phyloP scores from a whole-genome alignment of 495 filamentous ascomycete species.

The Wilcoxina mikolae region DNA sequence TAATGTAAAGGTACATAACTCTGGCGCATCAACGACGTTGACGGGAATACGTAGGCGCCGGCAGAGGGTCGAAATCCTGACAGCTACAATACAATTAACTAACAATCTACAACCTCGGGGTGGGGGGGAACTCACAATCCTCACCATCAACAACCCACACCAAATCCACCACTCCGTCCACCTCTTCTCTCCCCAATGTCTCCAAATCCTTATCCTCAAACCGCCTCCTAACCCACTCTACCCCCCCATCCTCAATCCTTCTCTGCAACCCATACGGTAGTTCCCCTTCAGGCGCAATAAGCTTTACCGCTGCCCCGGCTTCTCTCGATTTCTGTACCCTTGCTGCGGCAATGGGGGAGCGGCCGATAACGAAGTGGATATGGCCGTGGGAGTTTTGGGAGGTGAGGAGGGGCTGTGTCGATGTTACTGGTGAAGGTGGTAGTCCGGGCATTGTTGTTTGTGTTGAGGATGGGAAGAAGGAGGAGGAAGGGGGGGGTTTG shows the following conservation, averaged over 20 bases:
- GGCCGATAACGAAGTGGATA: constrained; percentile 73
- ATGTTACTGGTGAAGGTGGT: neutral
- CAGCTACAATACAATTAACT: constrained; percentile 9
- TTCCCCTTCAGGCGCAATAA: constrained; percentile 58
- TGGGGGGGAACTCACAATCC: constrained; percentile 25
- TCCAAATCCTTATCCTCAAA: constrained; percentile 66
- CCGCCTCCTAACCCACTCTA: constrained; percentile 52
- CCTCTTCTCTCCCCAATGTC: constrained; percentile 61
- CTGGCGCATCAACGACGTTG: constrained; percentile 78
- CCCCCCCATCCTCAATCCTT: constrained; percentile 54
- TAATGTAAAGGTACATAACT: constrained; percentile 70
- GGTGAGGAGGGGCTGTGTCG: constrained; percentile 41
- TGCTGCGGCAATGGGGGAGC: constrained; percentile 70
- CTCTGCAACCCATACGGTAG: constrained; percentile 60
- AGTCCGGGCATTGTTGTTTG: neutral
- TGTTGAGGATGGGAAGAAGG: neutral
- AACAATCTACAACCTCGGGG: constrained; percentile 28
- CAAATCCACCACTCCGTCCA: constrained; percentile 65
- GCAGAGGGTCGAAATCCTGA: constrained; percentile 62
- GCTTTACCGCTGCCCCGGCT: constrained; percentile 69
- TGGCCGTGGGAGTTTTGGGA: constrained; percentile 61
- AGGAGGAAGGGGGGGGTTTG: neutral
- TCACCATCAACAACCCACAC: constrained; percentile 62
- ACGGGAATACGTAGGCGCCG: constrained; percentile 69
- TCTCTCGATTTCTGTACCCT: constrained; percentile 66